These are phyloP conservation scores for Coemansia sp. DNA, from an alignment of 192 early-diverging fungal genomes.

Conservation along the genomic window DNA sequence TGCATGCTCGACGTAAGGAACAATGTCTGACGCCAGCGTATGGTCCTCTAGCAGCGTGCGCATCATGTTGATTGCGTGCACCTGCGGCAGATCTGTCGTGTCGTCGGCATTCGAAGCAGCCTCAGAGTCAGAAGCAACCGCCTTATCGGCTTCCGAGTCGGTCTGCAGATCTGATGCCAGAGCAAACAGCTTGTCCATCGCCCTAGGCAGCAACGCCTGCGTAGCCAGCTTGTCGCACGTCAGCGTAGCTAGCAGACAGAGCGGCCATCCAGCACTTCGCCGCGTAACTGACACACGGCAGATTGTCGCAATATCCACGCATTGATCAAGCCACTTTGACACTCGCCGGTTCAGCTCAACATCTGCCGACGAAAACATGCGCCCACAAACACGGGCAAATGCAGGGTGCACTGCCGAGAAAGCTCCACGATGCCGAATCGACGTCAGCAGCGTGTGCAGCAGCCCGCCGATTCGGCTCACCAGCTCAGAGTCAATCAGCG, in stretches of 20 bases:
- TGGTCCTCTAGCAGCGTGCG: constrained; percentile 81
- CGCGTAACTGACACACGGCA: constrained; percentile 86
- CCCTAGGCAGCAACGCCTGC: constrained; percentile 61
- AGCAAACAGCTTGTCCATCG: constrained; percentile 69
- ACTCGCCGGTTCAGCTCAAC: constrained; percentile 59
- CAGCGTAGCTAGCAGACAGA: constrained; percentile 82
- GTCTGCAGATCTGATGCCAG: constrained; percentile 48
- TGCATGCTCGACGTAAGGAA: constrained; percentile 74
- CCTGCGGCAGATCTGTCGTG: constrained; percentile 81
- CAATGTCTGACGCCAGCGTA: constrained; percentile 68
- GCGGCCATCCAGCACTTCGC: constrained; percentile 85
- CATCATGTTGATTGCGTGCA: constrained; percentile 91
- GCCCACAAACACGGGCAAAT: constrained; percentile 70
- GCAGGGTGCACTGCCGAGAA: constrained; percentile 85
- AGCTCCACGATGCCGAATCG: constrained; percentile 88
- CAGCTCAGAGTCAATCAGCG: background rate
- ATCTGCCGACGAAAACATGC: constrained; percentile 62
- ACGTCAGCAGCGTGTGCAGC: constrained; percentile 60
- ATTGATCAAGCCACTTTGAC: constrained; percentile 75
- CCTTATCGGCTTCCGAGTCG: background rate
- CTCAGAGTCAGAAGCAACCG: background rate
- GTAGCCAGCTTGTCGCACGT: constrained; percentile 64
- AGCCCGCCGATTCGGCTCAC: constrained; percentile 50
- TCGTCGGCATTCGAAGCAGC: constrained; percentile 52
- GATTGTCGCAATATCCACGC: constrained; percentile 67